Evolutionary conservation across 495 filamentous ascomycete species (phyloP).

Genomic region (Immersiella caudata): DNA sequence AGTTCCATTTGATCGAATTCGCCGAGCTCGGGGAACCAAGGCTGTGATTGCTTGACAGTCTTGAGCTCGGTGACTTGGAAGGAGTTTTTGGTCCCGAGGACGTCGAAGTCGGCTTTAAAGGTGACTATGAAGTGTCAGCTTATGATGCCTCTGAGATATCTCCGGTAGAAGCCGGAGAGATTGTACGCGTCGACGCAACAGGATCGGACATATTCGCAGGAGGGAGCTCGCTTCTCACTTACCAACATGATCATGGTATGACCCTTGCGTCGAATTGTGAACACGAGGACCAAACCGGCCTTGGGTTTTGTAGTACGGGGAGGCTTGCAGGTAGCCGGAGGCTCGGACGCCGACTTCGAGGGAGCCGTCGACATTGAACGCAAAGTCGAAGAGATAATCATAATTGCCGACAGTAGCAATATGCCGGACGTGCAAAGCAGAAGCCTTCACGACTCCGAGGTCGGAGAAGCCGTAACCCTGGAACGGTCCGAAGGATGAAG

Average conservation of each 20-base stretch:
- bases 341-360: constrained; percentile 60
- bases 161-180: too few species aligned
- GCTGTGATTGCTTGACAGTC: constrained; percentile 47
- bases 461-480: constrained; percentile 42
- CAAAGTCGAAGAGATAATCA: constrained; percentile 52
- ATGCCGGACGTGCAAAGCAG: constrained; percentile 47
- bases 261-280: constrained; percentile 48
- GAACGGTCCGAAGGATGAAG: constrained; percentile 28
- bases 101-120: constrained; percentile 60
- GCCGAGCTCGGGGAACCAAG: constrained; percentile 50
- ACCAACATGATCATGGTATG: constrained; percentile 54
- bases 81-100: constrained; percentile 52
- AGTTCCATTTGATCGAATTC: constrained; percentile 54
- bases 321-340: constrained; percentile 57
- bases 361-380: constrained; percentile 59
- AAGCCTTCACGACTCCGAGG: constrained; percentile 48
- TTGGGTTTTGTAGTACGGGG: constrained; percentile 52
- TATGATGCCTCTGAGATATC: too few species aligned
- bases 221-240: not conserved
- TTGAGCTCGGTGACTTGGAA: constrained; percentile 48
- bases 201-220: too few species aligned
- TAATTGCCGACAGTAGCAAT: constrained; percentile 60
- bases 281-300: constrained; percentile 54
- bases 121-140: constrained; percentile 33
- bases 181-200: too few species aligned